phyloP scores from a whole-genome alignment of 441 rosid genomes.

The Eruca vesicaria region DNA sequence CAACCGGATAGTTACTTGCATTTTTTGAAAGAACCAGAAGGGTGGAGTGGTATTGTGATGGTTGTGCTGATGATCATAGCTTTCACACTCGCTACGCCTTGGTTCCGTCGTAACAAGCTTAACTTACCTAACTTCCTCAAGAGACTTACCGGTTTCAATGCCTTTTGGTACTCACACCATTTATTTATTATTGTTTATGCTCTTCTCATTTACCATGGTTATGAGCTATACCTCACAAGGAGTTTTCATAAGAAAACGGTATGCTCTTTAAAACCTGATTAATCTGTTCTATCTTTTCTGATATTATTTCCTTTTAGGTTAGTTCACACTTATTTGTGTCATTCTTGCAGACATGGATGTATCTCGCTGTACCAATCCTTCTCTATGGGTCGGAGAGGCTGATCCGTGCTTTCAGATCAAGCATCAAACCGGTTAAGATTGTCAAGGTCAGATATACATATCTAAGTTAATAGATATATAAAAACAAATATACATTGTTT shows the following conservation, averaged over 20 bases:
- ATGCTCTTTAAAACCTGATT: background rate
- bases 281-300: background rate
- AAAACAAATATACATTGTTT: too few species aligned
- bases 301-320: background rate
- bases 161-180: conserved; percentile 95
- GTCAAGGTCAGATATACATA: conserved; percentile 49
- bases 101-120: conserved; percentile 83
- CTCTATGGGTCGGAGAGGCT: conserved; percentile 74
- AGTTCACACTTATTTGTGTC: conserved; percentile 7
- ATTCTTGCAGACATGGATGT: conserved; percentile 68
- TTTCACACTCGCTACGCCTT: conserved; percentile 79
- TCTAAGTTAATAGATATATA: background rate
- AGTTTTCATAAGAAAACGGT: conserved; percentile 76
- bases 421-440: conserved; percentile 76
- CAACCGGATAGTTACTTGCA: conserved; percentile 70
- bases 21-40: conserved; percentile 75
- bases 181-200: conserved; percentile 70
- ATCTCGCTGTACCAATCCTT: conserved; percentile 70
- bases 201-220: conserved; percentile 76
- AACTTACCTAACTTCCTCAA: conserved; percentile 64
- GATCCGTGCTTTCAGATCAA: conserved; percentile 76
- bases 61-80: conserved; percentile 80
- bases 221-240: conserved; percentile 67
- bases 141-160: conserved; percentile 84
- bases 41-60: conserved; percentile 74